Evolutionary conservation across 176 grass and related monocot species (phyloP), one percentile per base, ranked within the genome.

Genomic region (Melocanna baccifera): DNA sequence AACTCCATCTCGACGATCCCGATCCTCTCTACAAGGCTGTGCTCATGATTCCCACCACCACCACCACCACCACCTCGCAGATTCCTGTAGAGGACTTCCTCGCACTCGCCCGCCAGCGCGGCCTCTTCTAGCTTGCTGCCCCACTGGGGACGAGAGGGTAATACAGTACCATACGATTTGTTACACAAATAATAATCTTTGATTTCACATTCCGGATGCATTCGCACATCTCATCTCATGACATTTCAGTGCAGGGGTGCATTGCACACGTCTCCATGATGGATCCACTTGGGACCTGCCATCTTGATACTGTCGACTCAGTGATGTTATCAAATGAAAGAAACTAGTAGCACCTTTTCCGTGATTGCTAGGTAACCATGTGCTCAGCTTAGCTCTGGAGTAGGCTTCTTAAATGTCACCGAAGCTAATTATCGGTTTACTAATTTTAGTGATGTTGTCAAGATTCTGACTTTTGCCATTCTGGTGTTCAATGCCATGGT

Each of bases 11-110:
- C 34, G 41, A 12, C 23, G 59, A 62, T 62, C 23, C 37, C 29
- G 81, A 89, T 50, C 87, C 87, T 40, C 81, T 89, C 0, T 20
- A 34, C 47, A 73, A 30, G 59, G 86, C 71, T 3, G 62, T 87
- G 39, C 26, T 84, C 20, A 84, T 84, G 87, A 79, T 84, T 15
- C 81, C 75, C 15, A 59, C 68, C 6, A 9, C 75, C 15, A 59
- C 68, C 6, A 9, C n/a, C 42, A 36, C 66, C 19, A 3, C 19
- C 13, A 3, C 16, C 7, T 15, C 20, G 26, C 18, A 48, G 42
- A 32, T 50, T 51, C 43, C 61, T 45, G 16, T 79, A 28, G 56
- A 15, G 36, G 68, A 67, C 15, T 28, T 88, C 47, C 58, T 89
- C 12, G 37, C 22, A 22, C 75, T 67, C 41, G 78, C 78, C 53